These are phyloP conservation scores for Pythium vanterpoolii DNA, from an alignment of 352 stramenopile species.

Conservation along the genomic window DNA sequence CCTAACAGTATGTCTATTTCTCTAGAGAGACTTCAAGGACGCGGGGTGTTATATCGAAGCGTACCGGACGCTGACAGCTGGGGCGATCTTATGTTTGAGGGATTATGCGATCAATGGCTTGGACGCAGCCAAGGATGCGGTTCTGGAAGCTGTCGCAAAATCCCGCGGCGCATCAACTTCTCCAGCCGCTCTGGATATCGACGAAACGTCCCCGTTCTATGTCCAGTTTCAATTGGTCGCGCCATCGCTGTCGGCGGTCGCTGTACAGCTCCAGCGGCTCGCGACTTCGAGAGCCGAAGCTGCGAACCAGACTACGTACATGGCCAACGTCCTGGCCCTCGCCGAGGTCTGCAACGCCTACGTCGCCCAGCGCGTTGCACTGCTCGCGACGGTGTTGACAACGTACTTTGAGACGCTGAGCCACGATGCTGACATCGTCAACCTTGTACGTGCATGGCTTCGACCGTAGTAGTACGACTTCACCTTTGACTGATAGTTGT, in stretches of 20 bases:
- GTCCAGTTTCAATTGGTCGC: slow-evolving; percentile 74
- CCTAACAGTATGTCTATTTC: slow-evolving; percentile 13
- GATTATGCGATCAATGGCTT: slow-evolving; percentile 70
- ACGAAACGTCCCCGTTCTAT: slow-evolving; percentile 75
- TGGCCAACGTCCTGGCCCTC: slow-evolving; percentile 41
- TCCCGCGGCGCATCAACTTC: slow-evolving; percentile 2
- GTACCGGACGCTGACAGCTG: slow-evolving; percentile 59
- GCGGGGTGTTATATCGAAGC: slow-evolving; percentile 68
- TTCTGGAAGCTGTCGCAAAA: slow-evolving; percentile 52
- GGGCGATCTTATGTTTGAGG: slow-evolving; percentile 61
- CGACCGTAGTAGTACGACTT: no score
- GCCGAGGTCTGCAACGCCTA: slow-evolving; percentile 59
- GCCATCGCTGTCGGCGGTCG: slow-evolving; percentile 50
- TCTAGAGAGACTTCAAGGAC: slow-evolving; percentile 75
- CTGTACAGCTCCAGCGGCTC: slow-evolving; percentile 60
- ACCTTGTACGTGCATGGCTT: slow-evolving; percentile 45
- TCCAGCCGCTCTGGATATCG: slow-evolving; percentile 33
- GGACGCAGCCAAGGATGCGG: slow-evolving; percentile 64
- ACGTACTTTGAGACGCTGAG: slow-evolving; percentile 47
- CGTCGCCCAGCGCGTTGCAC: slow-evolving; percentile 46
- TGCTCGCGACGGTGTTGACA: slow-evolving; percentile 52
- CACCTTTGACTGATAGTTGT: not conserved
- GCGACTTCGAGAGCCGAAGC: slow-evolving; percentile 20
- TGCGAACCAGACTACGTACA: slow-evolving; percentile 30
- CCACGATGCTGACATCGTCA: slow-evolving; percentile 69